phyloP scores from a whole-genome alignment of 2,329 filamentous ascomycete genomes.

The Cladophialophora immunda region DNA sequence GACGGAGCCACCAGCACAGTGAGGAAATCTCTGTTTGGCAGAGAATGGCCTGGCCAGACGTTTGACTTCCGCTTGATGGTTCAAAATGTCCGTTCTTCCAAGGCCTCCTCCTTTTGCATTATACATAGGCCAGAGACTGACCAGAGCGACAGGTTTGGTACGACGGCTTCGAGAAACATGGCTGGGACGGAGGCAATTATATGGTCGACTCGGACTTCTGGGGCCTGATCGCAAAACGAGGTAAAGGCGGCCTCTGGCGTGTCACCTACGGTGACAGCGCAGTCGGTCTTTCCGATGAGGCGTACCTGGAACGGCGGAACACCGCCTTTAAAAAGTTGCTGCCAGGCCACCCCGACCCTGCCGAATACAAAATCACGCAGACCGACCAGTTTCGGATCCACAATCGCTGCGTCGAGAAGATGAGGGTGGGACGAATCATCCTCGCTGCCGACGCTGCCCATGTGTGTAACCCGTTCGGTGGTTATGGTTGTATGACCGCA shows the following conservation, averaged over 20 bases:
- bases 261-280: slow-evolving; percentile 69
- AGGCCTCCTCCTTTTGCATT: not conserved
- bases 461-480: slow-evolving; percentile 32
- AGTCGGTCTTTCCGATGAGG: slow-evolving; percentile 60
- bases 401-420: slow-evolving; percentile 65
- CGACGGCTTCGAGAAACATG: slow-evolving; percentile 33
- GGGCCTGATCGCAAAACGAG: slow-evolving; percentile 69
- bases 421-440: slow-evolving; percentile 65
- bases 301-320: slow-evolving; percentile 62
- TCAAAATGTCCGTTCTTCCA: slow-evolving; percentile 22
- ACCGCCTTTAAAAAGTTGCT: slow-evolving; percentile 65
- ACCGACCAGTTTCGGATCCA: slow-evolving; percentile 69
- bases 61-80: slow-evolving; percentile 32
- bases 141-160: slow-evolving; percentile 27
- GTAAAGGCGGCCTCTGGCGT: slow-evolving; percentile 67
- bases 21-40: slow-evolving; percentile 28
- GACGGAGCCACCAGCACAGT: slow-evolving; percentile 53
- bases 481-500: slow-evolving; percentile 58
- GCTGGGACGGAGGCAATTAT: slow-evolving; percentile 50
- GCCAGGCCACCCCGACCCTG: slow-evolving; percentile 66
- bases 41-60: slow-evolving; percentile 27
- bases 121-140: not conserved
- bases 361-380: slow-evolving; percentile 64
- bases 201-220: slow-evolving; percentile 70
- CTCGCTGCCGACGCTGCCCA: slow-evolving; percentile 70